These are phyloP conservation scores for Lactarius hengduanensis DNA, from an alignment of 768 basidiomycete species.

Conservation along the genomic window DNA sequence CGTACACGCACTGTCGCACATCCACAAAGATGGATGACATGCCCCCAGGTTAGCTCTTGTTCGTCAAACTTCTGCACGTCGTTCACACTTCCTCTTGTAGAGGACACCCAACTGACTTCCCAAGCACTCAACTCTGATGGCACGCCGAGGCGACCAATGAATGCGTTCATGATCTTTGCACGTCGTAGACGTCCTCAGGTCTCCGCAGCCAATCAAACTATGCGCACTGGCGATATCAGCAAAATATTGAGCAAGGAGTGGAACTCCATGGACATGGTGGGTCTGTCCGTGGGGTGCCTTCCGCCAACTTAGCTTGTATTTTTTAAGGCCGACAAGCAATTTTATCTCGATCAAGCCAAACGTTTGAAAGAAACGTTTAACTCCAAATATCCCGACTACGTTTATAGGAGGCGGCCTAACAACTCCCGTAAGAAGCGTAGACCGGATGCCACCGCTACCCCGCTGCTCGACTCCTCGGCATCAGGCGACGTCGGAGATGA, in stretches of 20 bases:
- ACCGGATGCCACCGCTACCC: slow-evolving; percentile 36
- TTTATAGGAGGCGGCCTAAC: slow-evolving; percentile 84
- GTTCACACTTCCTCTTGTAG: slow-evolving; percentile 12
- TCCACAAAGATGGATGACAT: slow-evolving; percentile 22
- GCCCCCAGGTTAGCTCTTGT: slow-evolving; percentile 16
- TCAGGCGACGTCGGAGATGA: slow-evolving; percentile 38
- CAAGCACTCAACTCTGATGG: slow-evolving; percentile 85
- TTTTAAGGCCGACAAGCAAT: slow-evolving; percentile 72
- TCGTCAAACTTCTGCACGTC: not conserved
- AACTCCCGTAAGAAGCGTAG: slow-evolving; percentile 71
- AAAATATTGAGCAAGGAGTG: slow-evolving; percentile 87
- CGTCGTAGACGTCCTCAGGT: slow-evolving; percentile 80
- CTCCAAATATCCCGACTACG: slow-evolving; percentile 83
- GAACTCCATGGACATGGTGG: slow-evolving; percentile 73
- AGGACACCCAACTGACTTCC: slow-evolving; percentile 49
- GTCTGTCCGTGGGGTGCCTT: slow-evolving; percentile 15
- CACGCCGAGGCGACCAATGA: slow-evolving; percentile 89
- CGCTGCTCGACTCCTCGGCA: slow-evolving; percentile 35
- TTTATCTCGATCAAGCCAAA: slow-evolving; percentile 86
- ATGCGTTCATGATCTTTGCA: slow-evolving; percentile 93
- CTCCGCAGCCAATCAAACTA: slow-evolving; percentile 80
- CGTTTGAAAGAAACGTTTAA: slow-evolving; percentile 85
- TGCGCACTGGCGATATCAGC: slow-evolving; percentile 89
- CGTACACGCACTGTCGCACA: slow-evolving; percentile 16
- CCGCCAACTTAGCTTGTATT: slow-evolving; percentile 11